phyloP scores from a whole-genome alignment of 495 filamentous ascomycete genomes.

The Penicillium ochrochloron region DNA sequence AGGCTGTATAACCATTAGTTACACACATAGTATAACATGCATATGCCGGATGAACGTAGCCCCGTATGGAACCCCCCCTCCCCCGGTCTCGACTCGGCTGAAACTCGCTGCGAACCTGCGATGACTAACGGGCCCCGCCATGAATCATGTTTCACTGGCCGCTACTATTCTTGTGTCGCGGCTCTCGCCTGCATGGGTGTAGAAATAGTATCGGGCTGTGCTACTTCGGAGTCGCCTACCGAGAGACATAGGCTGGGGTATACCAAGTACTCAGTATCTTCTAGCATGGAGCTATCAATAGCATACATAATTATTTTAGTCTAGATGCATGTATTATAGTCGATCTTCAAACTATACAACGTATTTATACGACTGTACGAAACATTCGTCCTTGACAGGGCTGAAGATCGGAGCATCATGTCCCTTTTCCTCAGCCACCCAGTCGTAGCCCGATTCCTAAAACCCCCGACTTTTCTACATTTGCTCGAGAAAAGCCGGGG shows the following conservation, averaged over 20 bases:
- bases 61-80: not conserved
- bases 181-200: not conserved
- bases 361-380: not conserved
- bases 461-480: conserved; percentile 42
- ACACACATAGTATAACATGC: not conserved
- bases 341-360: not conserved
- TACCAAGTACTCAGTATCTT: not conserved
- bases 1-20: not conserved
- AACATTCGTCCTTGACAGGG: conserved; percentile 28
- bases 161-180: conserved; percentile 19
- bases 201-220: conserved; percentile 10
- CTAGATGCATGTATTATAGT: no score
- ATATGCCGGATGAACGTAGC: not conserved
- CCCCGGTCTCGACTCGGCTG: conserved; percentile 1
- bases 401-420: conserved; percentile 30
- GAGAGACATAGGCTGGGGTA: not conserved
- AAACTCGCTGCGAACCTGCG: not conserved
- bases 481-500: conserved; percentile 34
- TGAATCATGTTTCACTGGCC: conserved; percentile 11
- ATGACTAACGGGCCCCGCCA: conserved; percentile 9
- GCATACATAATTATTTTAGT: not conserved
- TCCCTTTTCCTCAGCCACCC: conserved; percentile 31
- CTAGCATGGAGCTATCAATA: not conserved
- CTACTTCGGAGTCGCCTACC: conserved; percentile 1
- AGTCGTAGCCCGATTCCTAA: conserved; percentile 37